phyloP scores from a whole-genome alignment of 495 filamentous ascomycete genomes.

The Rusavskia elegans region DNA sequence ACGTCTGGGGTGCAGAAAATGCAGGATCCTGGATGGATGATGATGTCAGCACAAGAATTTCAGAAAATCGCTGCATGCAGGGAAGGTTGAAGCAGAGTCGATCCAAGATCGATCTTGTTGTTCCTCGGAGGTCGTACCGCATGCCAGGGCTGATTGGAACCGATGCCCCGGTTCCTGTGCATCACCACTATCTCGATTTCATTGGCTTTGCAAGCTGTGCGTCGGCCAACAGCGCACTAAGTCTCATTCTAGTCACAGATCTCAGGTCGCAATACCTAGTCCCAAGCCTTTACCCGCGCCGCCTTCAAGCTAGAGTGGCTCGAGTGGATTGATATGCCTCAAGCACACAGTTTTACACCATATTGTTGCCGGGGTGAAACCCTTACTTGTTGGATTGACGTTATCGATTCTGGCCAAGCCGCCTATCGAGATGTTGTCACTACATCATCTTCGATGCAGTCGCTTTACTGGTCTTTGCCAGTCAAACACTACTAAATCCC shows the following conservation, averaged over 20 bases:
- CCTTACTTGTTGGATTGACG: background rate
- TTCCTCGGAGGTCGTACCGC: background rate
- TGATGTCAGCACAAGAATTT: slow-evolving; percentile 9
- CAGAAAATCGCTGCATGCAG: background rate
- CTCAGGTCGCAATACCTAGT: background rate
- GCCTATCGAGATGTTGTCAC: background rate
- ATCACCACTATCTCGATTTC: background rate
- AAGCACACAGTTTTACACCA: background rate
- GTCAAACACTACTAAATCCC: background rate
- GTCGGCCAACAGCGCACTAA: slow-evolving; percentile 2
- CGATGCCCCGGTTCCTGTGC: background rate
- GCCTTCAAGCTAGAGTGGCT: background rate
- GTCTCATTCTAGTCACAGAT: background rate
- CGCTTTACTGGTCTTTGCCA: background rate
- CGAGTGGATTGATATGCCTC: background rate
- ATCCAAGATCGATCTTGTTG: background rate
- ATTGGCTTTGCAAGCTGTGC: background rate
- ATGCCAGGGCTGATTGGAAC: background rate
- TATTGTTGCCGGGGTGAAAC: background rate
- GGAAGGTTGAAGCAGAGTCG: background rate
- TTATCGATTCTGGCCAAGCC: background rate
- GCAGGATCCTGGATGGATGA: background rate
- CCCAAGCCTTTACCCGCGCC: background rate
- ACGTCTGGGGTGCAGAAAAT: background rate
- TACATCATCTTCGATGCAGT: background rate